phyloP scores from a whole-genome alignment of 345 rosid genomes.

The Populus simonii region DNA sequence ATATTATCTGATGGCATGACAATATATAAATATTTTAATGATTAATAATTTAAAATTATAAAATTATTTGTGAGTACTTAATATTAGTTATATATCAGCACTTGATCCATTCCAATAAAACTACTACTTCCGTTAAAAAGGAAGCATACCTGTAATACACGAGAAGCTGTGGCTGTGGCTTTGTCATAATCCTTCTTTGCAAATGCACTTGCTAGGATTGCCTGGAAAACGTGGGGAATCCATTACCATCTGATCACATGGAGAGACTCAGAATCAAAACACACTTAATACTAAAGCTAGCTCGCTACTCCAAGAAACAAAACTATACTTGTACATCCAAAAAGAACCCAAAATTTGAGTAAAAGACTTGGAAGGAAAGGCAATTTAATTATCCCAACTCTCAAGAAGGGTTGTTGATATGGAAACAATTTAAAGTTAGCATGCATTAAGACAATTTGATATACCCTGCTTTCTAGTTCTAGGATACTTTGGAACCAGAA shows the following conservation, averaged over 20 bases:
- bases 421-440: background rate
- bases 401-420: background rate
- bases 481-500: too few species aligned
- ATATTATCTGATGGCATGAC: too few species aligned
- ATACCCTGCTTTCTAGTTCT: background rate
- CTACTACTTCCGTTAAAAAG: too few species aligned
- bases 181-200: slow-evolving; percentile 16
- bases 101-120: too few species aligned
- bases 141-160: slow-evolving; percentile 20
- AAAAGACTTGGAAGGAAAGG: too few species aligned
- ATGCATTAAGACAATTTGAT: background rate
- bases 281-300: background rate
- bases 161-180: slow-evolving; percentile 10
- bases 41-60: too few species aligned
- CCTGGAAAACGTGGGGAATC: slow-evolving; percentile 6
- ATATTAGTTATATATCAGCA: too few species aligned
- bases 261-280: background rate
- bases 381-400: background rate
- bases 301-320: background rate
- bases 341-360: too few species aligned
- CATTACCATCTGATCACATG: background rate
- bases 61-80: too few species aligned
- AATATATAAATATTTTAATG: too few species aligned
- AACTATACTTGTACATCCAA: too few species aligned
- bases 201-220: slow-evolving; percentile 28